These are phyloP conservation scores for Zygoascus biomembranicola DNA, from an alignment of 805 yeast species.

Conservation along the genomic window DNA sequence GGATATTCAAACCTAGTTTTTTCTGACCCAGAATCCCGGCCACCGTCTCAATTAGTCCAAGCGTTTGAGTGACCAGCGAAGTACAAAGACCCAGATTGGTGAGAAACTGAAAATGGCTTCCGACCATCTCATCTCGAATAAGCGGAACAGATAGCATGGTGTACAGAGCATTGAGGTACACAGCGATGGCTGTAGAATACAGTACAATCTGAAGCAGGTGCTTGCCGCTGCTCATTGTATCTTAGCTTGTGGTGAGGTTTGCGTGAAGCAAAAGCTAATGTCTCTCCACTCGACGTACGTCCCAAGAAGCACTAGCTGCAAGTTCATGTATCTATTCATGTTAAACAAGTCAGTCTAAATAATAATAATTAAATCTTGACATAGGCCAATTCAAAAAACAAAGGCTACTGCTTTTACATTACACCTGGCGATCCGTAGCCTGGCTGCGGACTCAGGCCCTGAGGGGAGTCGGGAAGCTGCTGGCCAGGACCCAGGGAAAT, in stretches of 20 bases:
- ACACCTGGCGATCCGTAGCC: not conserved
- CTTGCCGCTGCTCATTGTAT: not conserved
- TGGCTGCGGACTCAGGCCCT: not conserved
- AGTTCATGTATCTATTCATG: too few relatives aligned
- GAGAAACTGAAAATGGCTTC: slow-evolving; percentile 32
- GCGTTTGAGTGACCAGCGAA: slow-evolving; percentile 24
- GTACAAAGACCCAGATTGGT: slow-evolving; percentile 23
- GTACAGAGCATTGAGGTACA: slow-evolving; percentile 1
- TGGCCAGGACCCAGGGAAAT: not conserved
- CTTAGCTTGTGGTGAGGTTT: not conserved
- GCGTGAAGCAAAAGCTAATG: not conserved
- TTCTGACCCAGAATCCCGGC: slow-evolving; percentile 9
- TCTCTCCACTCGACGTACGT: not conserved
- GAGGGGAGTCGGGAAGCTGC: not conserved
- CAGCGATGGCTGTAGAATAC: not conserved
- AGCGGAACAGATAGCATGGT: slow-evolving; percentile 6
- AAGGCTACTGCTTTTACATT: too few relatives aligned
- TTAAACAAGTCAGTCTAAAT: too few relatives aligned
- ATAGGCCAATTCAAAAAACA: not conserved
- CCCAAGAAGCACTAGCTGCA: not conserved
- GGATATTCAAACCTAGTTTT: slow-evolving; percentile 10
- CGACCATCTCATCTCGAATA: slow-evolving; percentile 13
- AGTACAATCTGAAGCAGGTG: not conserved
- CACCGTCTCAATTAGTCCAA: slow-evolving; percentile 18
- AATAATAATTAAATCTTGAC: too few relatives aligned